Evolutionary conservation across 768 basidiomycete species (phyloP).

Genomic region (Pleurotus tuoliensis): DNA sequence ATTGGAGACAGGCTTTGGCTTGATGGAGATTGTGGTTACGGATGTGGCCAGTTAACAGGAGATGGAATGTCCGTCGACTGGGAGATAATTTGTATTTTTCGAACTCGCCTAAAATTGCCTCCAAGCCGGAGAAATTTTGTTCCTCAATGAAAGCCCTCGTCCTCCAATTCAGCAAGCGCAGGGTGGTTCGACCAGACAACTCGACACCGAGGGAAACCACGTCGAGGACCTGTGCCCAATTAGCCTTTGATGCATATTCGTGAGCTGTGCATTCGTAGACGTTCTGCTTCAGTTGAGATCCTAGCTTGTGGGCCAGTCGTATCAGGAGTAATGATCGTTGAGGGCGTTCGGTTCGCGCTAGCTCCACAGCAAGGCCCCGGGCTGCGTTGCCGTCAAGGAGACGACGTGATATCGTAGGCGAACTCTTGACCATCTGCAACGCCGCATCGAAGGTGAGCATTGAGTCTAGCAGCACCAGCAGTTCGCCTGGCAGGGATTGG

Average conservation of each 20-base stretch:
- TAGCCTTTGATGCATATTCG: constrained; percentile 39
- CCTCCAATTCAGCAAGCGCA: constrained; percentile 69
- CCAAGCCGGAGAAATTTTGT: constrained; percentile 42
- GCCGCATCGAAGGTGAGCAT: background rate
- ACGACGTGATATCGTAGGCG: constrained; percentile 18
- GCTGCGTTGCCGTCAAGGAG: constrained; percentile 29
- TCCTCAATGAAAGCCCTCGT: constrained; percentile 56
- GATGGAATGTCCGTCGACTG: constrained; percentile 62
- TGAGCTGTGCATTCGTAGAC: constrained; percentile 56
- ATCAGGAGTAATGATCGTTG: constrained; percentile 42
- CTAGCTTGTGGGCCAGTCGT: constrained; percentile 43
- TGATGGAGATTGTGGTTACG: constrained; percentile 61
- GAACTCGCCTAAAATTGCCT: constrained; percentile 49
- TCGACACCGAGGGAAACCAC: constrained; percentile 45
- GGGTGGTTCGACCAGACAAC: constrained; percentile 45
- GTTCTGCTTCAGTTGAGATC: constrained; percentile 44
- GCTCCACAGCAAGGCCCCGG: constrained; percentile 24
- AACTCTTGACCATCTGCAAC: constrained; percentile 16
- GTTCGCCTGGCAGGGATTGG: constrained; percentile 1
- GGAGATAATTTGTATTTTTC: constrained; percentile 39
- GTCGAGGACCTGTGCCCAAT: constrained; percentile 49
- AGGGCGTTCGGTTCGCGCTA: constrained; percentile 31
- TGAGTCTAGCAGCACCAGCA: constrained; percentile 1
- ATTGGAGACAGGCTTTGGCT: constrained; percentile 48
- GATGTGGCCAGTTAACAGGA: constrained; percentile 63